Base-by-base conservation (phyloP, 1,284 basidiomycete species). In the Butyriboletus regius region DNA sequence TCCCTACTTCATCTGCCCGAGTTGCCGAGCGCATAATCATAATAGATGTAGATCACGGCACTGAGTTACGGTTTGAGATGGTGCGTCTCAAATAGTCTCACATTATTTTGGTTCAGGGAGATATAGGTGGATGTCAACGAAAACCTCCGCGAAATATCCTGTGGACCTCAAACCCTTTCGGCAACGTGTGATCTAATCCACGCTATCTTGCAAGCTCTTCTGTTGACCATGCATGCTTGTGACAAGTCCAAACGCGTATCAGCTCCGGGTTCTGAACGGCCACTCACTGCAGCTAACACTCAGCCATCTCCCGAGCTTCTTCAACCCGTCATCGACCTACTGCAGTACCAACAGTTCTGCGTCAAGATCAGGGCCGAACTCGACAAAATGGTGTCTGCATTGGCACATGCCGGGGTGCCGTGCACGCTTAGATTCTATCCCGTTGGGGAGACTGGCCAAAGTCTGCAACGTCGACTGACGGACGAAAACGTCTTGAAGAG, bases 261-360 rank as follows among this genome's bases (percentile, higher is more conserved):
- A 57, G 36, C 48, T 36, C 58, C 66, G 0, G 69, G 68, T 18
- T 57, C 70, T 33, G 59, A 65, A 35, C 62, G 64, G 8, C 36
- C 51, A 20, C 24, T 54, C 12, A 32, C 50, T 13, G 41, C 59
- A 50, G 52, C 56, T 31, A 43, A 37, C 35, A 47, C 44, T 12
- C 56, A 55, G 29, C 59, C 57, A 14, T 48, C 69, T 20, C 71
- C 72, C n/a, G 67, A 70, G 3, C 60, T 79, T 35, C 72, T 90
- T 12, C 82, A 82, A 44, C 85, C 84, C 0, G 71, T 88, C 52
- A 81, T 88, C 54, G 84, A 88, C 60, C 58, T 88, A 20, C 66
- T 89, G 34, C 87, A 88, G 64, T 90, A 89, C 60, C 77, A 79
- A 57, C 77, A 78, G 18, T 88, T 90, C 63, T 84, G 82, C 60